phyloP scores from a whole-genome alignment of 345 rosid species.

The Trapa bicornis region DNA sequence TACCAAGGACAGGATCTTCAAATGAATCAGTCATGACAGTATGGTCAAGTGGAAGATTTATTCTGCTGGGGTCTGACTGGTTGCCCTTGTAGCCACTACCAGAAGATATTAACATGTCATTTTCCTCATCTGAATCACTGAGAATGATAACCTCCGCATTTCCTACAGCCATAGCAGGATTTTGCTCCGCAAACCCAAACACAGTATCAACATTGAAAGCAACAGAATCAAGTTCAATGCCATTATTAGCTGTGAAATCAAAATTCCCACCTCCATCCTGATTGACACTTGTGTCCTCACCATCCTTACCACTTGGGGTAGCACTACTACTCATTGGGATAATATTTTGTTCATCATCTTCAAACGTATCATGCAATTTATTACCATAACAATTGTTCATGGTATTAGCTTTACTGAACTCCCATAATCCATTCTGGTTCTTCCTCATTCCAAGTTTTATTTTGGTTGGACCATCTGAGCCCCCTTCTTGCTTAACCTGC shows the following conservation, averaged over 20 bases:
- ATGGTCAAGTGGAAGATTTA: slow-evolving; percentile 43
- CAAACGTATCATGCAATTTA: slow-evolving; percentile 42
- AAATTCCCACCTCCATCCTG: slow-evolving; percentile 67
- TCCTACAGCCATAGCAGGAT: slow-evolving; percentile 33
- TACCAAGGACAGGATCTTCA: slow-evolving; percentile 48
- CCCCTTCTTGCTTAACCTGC: slow-evolving; percentile 62
- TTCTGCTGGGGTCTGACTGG: slow-evolving; percentile 36
- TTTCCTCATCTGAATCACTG: slow-evolving; percentile 86
- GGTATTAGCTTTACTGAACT: slow-evolving; percentile 75
- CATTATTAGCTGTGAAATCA: slow-evolving; percentile 41
- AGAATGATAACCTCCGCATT: slow-evolving; percentile 72
- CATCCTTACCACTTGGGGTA: slow-evolving; percentile 80
- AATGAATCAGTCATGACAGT: slow-evolving; percentile 46
- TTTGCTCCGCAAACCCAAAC: slow-evolving; percentile 37
- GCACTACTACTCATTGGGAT: slow-evolving; percentile 92
- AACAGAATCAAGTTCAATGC: slow-evolving; percentile 67
- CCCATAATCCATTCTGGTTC: slow-evolving; percentile 29
- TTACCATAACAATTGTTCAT: slow-evolving; percentile 49
- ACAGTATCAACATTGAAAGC: slow-evolving; percentile 49
- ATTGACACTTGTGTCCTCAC: slow-evolving; percentile 90
- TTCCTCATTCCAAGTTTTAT: too few species aligned
- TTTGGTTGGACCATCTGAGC: slow-evolving; percentile 38
- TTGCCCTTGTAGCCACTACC: slow-evolving; percentile 36
- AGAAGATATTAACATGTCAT: slow-evolving; percentile 45
- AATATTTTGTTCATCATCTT: slow-evolving; percentile 33